Percentiles rank a stretch among this genome's conserved stretches.
Evolutionary conservation across 371 early-diverging fungal genomes (phyloP).

Genomic region (Mortierella sp.): DNA sequence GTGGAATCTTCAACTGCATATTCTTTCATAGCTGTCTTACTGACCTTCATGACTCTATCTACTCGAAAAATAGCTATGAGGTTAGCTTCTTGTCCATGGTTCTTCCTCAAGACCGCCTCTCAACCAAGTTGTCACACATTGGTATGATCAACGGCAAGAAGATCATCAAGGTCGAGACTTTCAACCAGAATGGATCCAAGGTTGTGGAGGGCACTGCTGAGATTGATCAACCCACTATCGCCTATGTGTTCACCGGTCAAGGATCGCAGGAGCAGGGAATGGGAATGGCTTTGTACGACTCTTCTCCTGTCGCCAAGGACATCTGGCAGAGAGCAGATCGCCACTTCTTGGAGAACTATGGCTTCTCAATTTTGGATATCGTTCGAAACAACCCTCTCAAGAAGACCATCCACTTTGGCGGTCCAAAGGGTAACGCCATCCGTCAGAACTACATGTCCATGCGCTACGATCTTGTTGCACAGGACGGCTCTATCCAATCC

Average conservation of each 20-base stretch:
- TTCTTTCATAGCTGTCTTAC: background rate
- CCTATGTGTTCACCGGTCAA: constrained; percentile 96
- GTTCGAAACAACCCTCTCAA: constrained; percentile 91
- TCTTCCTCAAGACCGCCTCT: constrained; percentile 85
- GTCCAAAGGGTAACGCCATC: constrained; percentile 89
- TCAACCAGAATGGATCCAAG: constrained; percentile 87
- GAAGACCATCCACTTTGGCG: constrained; percentile 95
- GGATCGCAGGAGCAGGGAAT: constrained; percentile 96
- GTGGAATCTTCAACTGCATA: background rate
- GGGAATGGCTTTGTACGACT: constrained; percentile 95
- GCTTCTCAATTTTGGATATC: constrained; percentile 92
- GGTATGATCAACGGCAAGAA: constrained; percentile 98
- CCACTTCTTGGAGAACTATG: constrained; percentile 89
- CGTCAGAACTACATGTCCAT: constrained; percentile 90
- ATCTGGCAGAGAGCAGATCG: constrained; percentile 95
- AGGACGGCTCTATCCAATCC: constrained; percentile 76
- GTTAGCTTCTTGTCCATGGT: constrained; percentile 90
- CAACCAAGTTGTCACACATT: constrained; percentile 91
- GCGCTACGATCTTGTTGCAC: constrained; percentile 88
- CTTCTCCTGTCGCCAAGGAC: constrained; percentile 84
- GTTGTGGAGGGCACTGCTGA: constrained; percentile 94
- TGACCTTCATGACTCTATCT: background rate
- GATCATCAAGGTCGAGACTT: constrained; percentile 92
- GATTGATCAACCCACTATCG: constrained; percentile 92
- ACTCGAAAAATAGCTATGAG: constrained; percentile 71